A percentile compares a stretch with the other conserved stretches of the same genome.
Conservation (phyloP, 495 filamentous ascomycete species). For the Gamarada debralockiae region DNA sequence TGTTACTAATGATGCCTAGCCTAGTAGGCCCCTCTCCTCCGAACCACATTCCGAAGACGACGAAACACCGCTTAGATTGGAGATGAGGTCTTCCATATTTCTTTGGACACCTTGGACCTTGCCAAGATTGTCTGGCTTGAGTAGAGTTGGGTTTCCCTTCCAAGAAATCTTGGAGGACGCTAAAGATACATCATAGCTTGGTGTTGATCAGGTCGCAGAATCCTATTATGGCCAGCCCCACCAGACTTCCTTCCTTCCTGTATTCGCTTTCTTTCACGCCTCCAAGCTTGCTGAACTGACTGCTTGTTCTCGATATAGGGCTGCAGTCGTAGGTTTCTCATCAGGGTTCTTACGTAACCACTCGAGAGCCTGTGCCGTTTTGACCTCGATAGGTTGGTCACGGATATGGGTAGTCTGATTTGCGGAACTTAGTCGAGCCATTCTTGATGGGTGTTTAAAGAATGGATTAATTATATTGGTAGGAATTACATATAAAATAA, state of each 20-base stretch:
- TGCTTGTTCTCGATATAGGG: no score
- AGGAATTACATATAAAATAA: conserved; percentile 1
- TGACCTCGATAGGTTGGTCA: not conserved
- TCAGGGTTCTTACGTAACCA: not conserved
- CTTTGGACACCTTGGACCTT: no score
- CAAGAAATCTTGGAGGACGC: no score
- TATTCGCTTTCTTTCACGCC: not conserved
- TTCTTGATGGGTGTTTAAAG: not conserved
- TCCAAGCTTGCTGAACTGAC: not conserved
- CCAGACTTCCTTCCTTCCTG: not conserved
- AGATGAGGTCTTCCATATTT: no score
- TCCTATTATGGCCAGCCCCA: not conserved
- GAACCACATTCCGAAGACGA: no score
- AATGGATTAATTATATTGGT: conserved; percentile 1
- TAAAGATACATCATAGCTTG: conserved; percentile 4
- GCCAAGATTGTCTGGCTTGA: no score
- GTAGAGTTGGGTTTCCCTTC: no score
- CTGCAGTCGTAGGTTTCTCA: not conserved
- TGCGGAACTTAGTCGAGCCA: not conserved
- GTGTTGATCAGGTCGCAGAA: not conserved
- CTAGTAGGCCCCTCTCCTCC: no score
- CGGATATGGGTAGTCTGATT: not conserved
- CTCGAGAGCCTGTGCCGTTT: conserved; percentile 1
- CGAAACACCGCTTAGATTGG: no score
- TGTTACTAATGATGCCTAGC: no score